Evolutionary conservation across 257 asterid genomes (phyloP), one percentile per base, ranked within the genome.

Genomic region (Solanum pinnatisectum): DNA sequence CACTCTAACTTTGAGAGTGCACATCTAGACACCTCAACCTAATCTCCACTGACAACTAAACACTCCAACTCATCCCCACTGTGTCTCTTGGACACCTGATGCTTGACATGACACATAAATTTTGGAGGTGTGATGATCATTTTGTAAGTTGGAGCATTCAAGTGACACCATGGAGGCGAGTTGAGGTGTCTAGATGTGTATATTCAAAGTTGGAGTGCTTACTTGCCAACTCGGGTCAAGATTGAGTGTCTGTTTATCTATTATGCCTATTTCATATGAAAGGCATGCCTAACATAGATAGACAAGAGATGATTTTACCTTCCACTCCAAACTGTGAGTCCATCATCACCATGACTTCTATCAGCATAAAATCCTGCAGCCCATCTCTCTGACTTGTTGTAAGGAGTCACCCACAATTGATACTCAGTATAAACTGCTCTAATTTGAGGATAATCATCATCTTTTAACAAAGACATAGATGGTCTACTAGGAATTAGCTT

Each of bases 321-420:
- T 2, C 4, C 84, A 67, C 88, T 92, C 98, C 97, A 95, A 71
- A 77, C 59, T 20, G 94, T 91, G 52, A 95, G 89, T 9, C 95
- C 96, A 88, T 94, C 98, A 40, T 93, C 96, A 15, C 98, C 98
- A 25, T 70, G 94, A 83, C 98, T 95, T 87, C 93, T 52, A 87
- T 92, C 96, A n/a, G 94, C 93, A 77, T 93, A 95, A 37, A 92
- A 91, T 46, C 98, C 98, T 2, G 89, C 96, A n/a, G 98, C 96
- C 98, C 98, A 95, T 63, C 91, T 94, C 87, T 94, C 93, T 0
- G 93, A 87, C 90, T 74, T 90, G 65, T 93, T 91, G 46, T 94
- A 94, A 14, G 90, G 59, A 37, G 97, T 94, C 87, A 92, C 94
- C 94, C 93, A 93, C 85, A 94, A 87, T 33, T 93, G 95, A 42